These are phyloP conservation scores for Malassezia equina DNA, from an alignment of 1,284 basidiomycete genomes.

Conservation along the genomic window DNA sequence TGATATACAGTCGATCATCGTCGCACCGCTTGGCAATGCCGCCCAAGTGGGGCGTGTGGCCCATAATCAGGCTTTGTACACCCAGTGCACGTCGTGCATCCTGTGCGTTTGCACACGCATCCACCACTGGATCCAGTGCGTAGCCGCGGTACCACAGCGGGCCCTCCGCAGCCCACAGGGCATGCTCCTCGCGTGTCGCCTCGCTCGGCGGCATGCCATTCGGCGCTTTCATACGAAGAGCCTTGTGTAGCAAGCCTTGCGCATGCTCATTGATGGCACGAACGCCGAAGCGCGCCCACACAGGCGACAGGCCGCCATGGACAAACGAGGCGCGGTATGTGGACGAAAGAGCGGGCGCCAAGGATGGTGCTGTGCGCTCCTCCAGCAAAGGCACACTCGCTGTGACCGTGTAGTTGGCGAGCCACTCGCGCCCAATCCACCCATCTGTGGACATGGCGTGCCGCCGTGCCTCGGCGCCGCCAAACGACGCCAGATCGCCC, in stretches of 20 bases:
- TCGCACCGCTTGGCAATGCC: slow-evolving; percentile 37
- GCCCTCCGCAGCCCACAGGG: slow-evolving; percentile 27
- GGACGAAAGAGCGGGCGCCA: not conserved
- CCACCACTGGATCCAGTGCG: slow-evolving; percentile 18
- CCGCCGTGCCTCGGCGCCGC: slow-evolving; percentile 24
- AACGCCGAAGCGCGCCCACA: slow-evolving; percentile 23
- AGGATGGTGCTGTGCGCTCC: slow-evolving; percentile 1
- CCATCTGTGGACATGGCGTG: slow-evolving; percentile 48
- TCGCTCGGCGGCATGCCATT: slow-evolving; percentile 20
- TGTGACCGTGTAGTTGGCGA: slow-evolving; percentile 31
- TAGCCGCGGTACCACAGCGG: slow-evolving; percentile 46
- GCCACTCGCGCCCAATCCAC: slow-evolving; percentile 42
- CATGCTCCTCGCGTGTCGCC: slow-evolving; percentile 23
- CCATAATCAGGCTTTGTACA: slow-evolving; percentile 31
- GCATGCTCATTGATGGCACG: slow-evolving; percentile 32
- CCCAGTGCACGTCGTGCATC: slow-evolving; percentile 14
- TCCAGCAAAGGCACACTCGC: slow-evolving; percentile 23
- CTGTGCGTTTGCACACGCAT: slow-evolving; percentile 23
- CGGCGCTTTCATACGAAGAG: slow-evolving; percentile 6
- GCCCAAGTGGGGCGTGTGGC: slow-evolving; percentile 39
- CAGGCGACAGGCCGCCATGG: slow-evolving; percentile 41
- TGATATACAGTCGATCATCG: slow-evolving; percentile 25
- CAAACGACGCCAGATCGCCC: slow-evolving; percentile 48
- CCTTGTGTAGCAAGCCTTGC: slow-evolving; percentile 26
- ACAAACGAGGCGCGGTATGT: slow-evolving; percentile 25